Evolutionary conservation across 441 rosid genomes (phyloP).

Genomic region (Hura crepitans): DNA sequence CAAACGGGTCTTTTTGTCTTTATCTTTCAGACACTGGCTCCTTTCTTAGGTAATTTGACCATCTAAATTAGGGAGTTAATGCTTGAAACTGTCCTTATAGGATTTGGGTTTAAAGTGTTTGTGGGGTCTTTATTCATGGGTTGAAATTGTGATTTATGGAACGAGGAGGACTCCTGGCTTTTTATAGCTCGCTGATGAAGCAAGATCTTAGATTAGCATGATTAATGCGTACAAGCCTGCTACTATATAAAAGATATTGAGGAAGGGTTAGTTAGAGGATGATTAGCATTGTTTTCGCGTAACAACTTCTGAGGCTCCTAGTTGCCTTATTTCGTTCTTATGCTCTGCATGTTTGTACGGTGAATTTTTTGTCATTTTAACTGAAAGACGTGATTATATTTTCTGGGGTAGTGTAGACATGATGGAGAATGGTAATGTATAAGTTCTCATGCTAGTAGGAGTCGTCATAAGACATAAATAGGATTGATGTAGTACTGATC

Average conservation of each 20-base stretch:
- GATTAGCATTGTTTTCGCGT: too few relatives aligned
- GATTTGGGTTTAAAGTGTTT: background rate
- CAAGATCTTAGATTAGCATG: background rate
- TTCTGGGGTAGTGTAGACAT: background rate
- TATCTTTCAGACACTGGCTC: background rate
- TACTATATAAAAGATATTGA: too few relatives aligned
- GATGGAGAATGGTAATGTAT: background rate
- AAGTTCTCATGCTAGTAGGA: background rate
- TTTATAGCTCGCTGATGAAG: background rate
- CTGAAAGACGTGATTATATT: background rate
- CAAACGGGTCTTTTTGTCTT: background rate
- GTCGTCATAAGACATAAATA: too few relatives aligned
- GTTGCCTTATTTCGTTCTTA: too few relatives aligned
- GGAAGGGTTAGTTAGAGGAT: too few relatives aligned
- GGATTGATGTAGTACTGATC: too few relatives aligned
- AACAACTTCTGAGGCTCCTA: too few relatives aligned
- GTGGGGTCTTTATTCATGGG: background rate
- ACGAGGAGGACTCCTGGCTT: background rate
- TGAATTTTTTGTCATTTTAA: background rate
- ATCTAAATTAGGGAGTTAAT: background rate
- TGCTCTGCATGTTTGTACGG: too few relatives aligned
- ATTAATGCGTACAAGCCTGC: background rate
- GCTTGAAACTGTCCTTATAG: background rate
- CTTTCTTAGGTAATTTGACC: constrained; percentile 1
- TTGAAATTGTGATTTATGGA: background rate